A percentile compares a stretch with the other conserved stretches of the same genome.
These are phyloP conservation scores for Saccharomycopsis sp. DNA, from an alignment of 805 yeast genomes.

Conservation along the genomic window DNA sequence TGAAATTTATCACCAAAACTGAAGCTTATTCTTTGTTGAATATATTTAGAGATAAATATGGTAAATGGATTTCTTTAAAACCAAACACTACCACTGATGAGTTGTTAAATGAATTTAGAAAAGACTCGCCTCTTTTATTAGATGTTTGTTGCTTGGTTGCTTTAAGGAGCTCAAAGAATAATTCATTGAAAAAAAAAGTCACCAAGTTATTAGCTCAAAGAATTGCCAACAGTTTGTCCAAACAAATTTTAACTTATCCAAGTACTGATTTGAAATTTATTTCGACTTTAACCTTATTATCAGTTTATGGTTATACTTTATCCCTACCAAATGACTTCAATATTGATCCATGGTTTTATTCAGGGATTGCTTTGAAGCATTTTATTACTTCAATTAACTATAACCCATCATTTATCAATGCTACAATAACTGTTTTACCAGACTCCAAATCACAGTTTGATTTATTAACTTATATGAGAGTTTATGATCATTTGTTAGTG, in stretches of 20 bases:
- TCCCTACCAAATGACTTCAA: slow-evolving; percentile 28
- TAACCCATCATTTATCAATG: slow-evolving; percentile 19
- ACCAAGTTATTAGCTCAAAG: slow-evolving; percentile 29
- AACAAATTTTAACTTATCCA: slow-evolving; percentile 26
- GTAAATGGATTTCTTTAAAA: slow-evolving; percentile 52
- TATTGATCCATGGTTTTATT: slow-evolving; percentile 43
- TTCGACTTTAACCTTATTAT: slow-evolving; percentile 39
- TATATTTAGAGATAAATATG: slow-evolving; percentile 44
- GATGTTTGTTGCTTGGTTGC: slow-evolving; percentile 45
- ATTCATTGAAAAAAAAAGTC: slow-evolving; percentile 23
- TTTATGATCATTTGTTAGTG: slow-evolving; percentile 43
- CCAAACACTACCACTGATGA: slow-evolving; percentile 31
- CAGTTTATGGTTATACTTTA: slow-evolving; percentile 39
- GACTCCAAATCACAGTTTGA: slow-evolving; percentile 29
- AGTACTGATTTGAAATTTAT: slow-evolving; percentile 33
- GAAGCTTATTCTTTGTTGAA: slow-evolving; percentile 35
- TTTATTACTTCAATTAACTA: slow-evolving; percentile 28
- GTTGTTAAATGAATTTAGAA: slow-evolving; percentile 31
- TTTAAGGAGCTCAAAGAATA: slow-evolving; percentile 30
- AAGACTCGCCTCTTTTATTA: slow-evolving; percentile 37
- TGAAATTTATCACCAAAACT: slow-evolving; percentile 28
- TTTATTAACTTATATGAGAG: slow-evolving; percentile 36
- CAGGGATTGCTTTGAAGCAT: slow-evolving; percentile 38
- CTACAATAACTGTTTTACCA: slow-evolving; percentile 10
- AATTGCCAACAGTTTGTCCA: slow-evolving; percentile 31